These are phyloP conservation scores for Exophiala calicioides DNA, from an alignment of 2,329 filamentous ascomycete genomes.

Conservation along the genomic window DNA sequence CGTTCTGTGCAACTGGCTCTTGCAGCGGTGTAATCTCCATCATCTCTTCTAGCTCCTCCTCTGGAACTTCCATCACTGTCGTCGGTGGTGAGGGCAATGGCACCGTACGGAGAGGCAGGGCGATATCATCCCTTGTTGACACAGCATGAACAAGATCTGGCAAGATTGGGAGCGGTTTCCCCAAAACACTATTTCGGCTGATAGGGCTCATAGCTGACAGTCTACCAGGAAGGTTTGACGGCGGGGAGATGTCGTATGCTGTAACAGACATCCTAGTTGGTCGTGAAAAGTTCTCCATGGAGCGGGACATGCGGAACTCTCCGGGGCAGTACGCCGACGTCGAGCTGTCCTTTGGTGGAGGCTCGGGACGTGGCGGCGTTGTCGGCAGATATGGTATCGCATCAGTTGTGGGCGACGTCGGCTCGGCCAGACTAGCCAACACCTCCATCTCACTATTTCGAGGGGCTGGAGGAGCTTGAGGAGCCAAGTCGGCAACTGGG, in stretches of 20 bases:
- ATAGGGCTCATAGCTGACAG: slow-evolving; percentile 17
- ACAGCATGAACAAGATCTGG: slow-evolving; percentile 30
- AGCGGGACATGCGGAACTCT: slow-evolving; percentile 38
- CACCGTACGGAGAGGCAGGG: slow-evolving; percentile 23
- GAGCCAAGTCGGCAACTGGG: slow-evolving; percentile 38
- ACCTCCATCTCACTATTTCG: too few relatives aligned
- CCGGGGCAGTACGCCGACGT: slow-evolving; percentile 18
- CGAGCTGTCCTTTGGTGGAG: slow-evolving; percentile 26
- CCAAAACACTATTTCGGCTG: slow-evolving; percentile 10
- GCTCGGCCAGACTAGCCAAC: slow-evolving; percentile 11
- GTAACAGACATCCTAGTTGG: slow-evolving; percentile 25
- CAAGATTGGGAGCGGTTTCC: slow-evolving; percentile 25
- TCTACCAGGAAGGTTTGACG: slow-evolving; percentile 2
- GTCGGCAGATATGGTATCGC: slow-evolving; percentile 37
- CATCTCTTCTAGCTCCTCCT: slow-evolving; percentile 17
- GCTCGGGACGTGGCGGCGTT: slow-evolving; percentile 33
- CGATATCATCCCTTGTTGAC: slow-evolving; percentile 29
- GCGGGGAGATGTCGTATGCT: slow-evolving; percentile 15
- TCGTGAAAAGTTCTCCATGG: slow-evolving; percentile 55
- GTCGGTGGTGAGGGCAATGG: slow-evolving; percentile 26
- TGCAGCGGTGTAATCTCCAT: too few relatives aligned
- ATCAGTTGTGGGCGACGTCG: slow-evolving; percentile 30
- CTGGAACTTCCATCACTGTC: slow-evolving; percentile 13
- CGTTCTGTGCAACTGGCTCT: neutral
- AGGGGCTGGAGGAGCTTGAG: neutral